These are phyloP conservation scores for Adansonia grandidieri DNA, from an alignment of 441 rosid genomes.

Conservation along the genomic window DNA sequence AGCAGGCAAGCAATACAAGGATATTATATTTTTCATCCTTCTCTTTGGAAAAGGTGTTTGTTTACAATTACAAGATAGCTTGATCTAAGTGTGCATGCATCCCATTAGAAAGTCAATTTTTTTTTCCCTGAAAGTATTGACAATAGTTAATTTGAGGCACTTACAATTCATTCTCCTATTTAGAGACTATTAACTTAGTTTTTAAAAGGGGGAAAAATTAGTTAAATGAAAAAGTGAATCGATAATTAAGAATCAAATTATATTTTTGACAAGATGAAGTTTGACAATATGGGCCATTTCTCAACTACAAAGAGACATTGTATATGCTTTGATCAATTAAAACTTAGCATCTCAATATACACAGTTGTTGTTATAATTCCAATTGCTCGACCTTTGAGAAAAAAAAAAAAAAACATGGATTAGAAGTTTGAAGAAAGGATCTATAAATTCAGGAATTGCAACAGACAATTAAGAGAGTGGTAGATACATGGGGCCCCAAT, in stretches of 20 bases:
- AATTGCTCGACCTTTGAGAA: not conserved
- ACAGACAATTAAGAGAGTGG: conserved; percentile 56
- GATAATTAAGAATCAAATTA: too few species aligned
- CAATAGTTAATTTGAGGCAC: too few species aligned
- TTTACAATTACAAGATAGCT: not conserved
- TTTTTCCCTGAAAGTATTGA: too few species aligned
- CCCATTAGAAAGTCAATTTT: not conserved
- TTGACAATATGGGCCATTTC: too few species aligned
- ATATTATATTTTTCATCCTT: not conserved
- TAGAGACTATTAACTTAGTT: too few species aligned
- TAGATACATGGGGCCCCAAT: conserved; percentile 43
- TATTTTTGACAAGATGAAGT: too few species aligned
- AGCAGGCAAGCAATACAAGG: not conserved
- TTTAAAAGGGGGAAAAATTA: not conserved
- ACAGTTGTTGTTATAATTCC: not conserved
- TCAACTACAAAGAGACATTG: not conserved
- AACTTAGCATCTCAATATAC: not conserved
- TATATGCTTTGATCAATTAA: not conserved
- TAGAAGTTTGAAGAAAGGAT: not conserved
- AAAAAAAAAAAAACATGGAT: not conserved
- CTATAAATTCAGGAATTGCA: conserved; percentile 56
- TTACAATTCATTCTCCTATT: too few species aligned
- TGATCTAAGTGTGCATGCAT: not conserved
- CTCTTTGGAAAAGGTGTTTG: not conserved
- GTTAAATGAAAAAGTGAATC: not conserved